Base-by-base conservation (phyloP, 352 stramenopile genomes). In the Phytophthora megakarya region DNA sequence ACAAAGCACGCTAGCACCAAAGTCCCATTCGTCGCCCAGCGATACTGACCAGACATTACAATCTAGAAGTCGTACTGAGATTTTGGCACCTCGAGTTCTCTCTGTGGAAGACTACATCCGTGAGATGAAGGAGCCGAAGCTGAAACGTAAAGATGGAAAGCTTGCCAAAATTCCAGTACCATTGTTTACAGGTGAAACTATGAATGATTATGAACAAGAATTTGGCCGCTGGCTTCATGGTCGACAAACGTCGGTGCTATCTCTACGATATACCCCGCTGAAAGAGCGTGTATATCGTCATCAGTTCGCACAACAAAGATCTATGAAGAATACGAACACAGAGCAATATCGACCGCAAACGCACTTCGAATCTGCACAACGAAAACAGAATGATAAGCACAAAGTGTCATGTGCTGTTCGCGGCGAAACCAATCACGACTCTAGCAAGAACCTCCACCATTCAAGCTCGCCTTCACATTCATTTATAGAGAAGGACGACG, bases 281-380 rank as follows among this genome's bases (percentile, higher is more conserved):
- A 69, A 65, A 65, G 54, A 69, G 25, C 50, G 61, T 18, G 39
- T 69, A 18, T 69, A 69, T 60, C 53, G 61, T 6, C 30, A 60
- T 32, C 61, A 69, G 35, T 65, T 65, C 28, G 61, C 61, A 33
- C 26, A 50, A 6, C 61, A 69, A 19, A 28, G 61, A 35, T 22
- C 30, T 39, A 43, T 49, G 18, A 45, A 23, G 13, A 48, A n/a
- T 16, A 40, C 21, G 32, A 63, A 8, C 33, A 12, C 11, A 8
- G n/a, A 62, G 16, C n/a, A 11, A 15, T 30, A 32, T 22, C 21
- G 15, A 18, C 22, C 26, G 6, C 16, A 38, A 1, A 37, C n/a
- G 9, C 21, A 19, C 21, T 32, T 33, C 21, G 25, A 39, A 8
- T 63, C 43, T 35, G 16, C 42, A 32, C 7, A 30, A 10, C 25